Evolutionary conservation across 768 basidiomycete genomes (phyloP).

Genomic region (Sarcodon aspratus): DNA sequence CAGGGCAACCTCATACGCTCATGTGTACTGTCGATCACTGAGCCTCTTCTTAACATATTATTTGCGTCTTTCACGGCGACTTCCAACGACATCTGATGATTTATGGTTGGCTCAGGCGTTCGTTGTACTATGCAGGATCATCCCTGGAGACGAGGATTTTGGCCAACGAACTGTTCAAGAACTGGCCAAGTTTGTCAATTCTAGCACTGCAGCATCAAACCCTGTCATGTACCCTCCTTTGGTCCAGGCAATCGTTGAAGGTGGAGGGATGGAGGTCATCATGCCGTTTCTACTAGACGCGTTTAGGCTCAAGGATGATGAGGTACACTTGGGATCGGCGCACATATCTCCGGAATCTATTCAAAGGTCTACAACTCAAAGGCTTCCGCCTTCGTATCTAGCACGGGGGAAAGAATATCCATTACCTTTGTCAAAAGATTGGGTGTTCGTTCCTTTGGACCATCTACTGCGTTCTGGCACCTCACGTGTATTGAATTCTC

Average conservation of each 20-base stretch:
- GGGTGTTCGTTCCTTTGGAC: constrained; percentile 59
- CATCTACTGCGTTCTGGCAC: constrained; percentile 75
- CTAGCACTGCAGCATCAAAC: constrained; percentile 27
- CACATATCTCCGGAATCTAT: constrained; percentile 44
- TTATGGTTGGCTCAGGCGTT: constrained; percentile 63
- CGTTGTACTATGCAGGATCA: constrained; percentile 37
- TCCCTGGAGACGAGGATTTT: constrained; percentile 67
- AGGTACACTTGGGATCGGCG: constrained; percentile 36
- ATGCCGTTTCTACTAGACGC: constrained; percentile 48
- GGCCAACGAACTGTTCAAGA: constrained; percentile 32
- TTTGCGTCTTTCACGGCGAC: constrained; percentile 43
- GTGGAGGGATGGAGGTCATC: constrained; percentile 36
- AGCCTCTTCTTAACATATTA: constrained; percentile 42
- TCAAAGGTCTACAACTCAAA: constrained; percentile 41
- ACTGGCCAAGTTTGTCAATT: constrained; percentile 24
- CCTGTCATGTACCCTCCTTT: constrained; percentile 17
- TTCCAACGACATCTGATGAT: constrained; percentile 43
- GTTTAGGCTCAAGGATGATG: constrained; percentile 28
- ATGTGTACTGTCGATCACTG: constrained; percentile 35
- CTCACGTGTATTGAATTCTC: constrained; percentile 52
- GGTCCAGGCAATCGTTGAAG: constrained; percentile 34
- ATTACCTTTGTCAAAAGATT: constrained; percentile 48
- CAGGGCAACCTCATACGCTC: constrained; percentile 16
- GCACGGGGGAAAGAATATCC: constrained; percentile 6
- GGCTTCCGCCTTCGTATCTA: constrained; percentile 17